Evolutionary conservation across 192 early-diverging fungal genomes (phyloP), one percentile per base, ranked within the genome.

Genomic region (Gamsiella multidivaricata): DNA sequence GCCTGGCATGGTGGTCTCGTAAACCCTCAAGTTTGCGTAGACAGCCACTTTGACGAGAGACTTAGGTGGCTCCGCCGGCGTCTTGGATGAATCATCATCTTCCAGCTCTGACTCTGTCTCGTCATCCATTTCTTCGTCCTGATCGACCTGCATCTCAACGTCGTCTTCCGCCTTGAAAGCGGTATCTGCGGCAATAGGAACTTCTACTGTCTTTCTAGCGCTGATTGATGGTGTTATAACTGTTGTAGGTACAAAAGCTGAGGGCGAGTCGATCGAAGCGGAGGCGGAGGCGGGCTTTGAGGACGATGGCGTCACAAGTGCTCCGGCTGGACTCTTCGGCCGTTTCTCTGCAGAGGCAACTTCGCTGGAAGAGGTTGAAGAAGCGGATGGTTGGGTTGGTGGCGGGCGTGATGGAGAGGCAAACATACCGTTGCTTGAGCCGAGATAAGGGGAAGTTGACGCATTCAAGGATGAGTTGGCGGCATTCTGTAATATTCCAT

Each of bases 101-200:
- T 73, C 70, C 12, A 67, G 53, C 22, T 76, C 72, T 7, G 69
- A 71, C 45, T 71, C 69, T n/a, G 72, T 76, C 53, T 76, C 72
- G 42, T 76, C 72, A 53, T 73, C 70, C 46, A 57, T 32, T 23
- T 58, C 62, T 22, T 46, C 54, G 5, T 41, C 45, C 25, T 60
- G 47, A 11, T 5, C 50, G 26, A n/a, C 62, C 3, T 61, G 54
- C 72, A 76, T 76, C 2, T 76, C 58, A 15, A 62, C 65, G 3
- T 76, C 72, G 23, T 45, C 62, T 7, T 47, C 36, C 12, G 26
- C 12, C 28, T 56, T 47, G 10, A 14, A 25, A 8, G 14, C 18
- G n/a, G 25, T 50, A 18, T 46, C 23, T 23, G 22, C 10, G 2
- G 51, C 23, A 22, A 32, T 3, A 42, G 54, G 15, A 31, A 32